Base-by-base conservation (phyloP, 2,329 filamentous ascomycete genomes). In the Dissoconium aciculare region DNA sequence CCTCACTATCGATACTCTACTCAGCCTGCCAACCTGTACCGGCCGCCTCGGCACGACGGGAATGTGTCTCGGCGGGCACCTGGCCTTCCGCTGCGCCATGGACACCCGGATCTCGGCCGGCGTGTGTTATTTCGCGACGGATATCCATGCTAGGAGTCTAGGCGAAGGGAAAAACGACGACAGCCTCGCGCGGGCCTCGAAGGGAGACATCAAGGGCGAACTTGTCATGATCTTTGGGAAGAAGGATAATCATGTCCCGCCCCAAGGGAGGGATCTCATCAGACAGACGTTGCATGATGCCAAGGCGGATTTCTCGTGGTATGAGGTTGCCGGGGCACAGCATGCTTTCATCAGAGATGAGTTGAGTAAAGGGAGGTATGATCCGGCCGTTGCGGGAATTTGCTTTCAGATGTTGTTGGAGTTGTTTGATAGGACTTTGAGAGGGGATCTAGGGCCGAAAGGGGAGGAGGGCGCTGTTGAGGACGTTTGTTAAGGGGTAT, bases 321-420 rank as follows among this genome's bases (percentile, higher is more conserved):
- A 89, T 57, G 85, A 94, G 59, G 74, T 80, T 41, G 80, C 82
- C n/a, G 87, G 82, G 73, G 84, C 85, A 3, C 85, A 93, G 56
- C 85, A 92, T 60, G 85, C 85, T 4, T 94, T 94, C 52, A 91
- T 94, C 53, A 69, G 85, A 11, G 85, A 94, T 49, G 85, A 94
- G 61, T 63, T 89, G 36, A 45, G 78, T 55, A 93, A 93, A 59
- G 85, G 84, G n/a, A 68, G 85, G 15, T 94, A 93, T 50, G 85
- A 94, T 52, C 81, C 85, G 1, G 82, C 80, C 12, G 67, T 94
- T 34, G 74, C 75, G 3, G 87, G 84, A 51, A 70, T 87, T 19
- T 93, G 85, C 60, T 93, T 92, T 51, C 81, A 92, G 63, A 78
- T 94, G 55, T 58, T 94, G 46, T 63, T 89, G 11, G 85, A 94